Base-by-base conservation (phyloP, 495 filamentous ascomycete genomes). In the Lasiosphaeria miniovina region DNA sequence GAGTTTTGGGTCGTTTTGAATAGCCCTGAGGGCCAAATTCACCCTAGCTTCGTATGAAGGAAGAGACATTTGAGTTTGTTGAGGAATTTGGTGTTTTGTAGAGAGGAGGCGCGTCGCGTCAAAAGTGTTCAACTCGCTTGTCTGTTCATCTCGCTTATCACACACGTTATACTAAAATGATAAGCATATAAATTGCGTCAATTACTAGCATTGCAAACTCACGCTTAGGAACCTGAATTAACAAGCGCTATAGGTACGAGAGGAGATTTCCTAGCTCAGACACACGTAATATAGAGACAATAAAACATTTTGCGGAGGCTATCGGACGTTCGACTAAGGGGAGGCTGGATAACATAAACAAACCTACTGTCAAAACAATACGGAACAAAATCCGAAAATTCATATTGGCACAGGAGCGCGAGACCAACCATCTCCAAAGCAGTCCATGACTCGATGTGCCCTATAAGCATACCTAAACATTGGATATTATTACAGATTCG, bases 281-380 rank as follows among this genome's bases (percentile, higher is more conserved):
- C 48, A 15, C 31, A 50, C 48, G 48, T 50, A 50, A 50, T 31
- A 50, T 50, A 31, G 48, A 50, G 48, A 50, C n/a, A 50, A 50
- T 50, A 17, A 50, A 50, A 50, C 48, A 40, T 40, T 40, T 40
- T 40, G 36, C 36, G 36, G 36, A 40, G 36, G 36, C 36, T 40
- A 40, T 40, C 14, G 31, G 48, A 50, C n/a, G 48, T 31, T 50
- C 31, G 48, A 50, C 48, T 31, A 50, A 50, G 48, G 48, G 4
- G n/a, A 50, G 48, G 48, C n/a, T 50, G 31, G 48, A 50, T 31
- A 50, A 50, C n/a, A 50, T 50, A 17, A 50, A 50, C n/a, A 50
- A 31, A 50, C 48, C n/a, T 15, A 50, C 48, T 31, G 48, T 50
- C 31, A 50, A 50, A 50, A 50, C n/a, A 50, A 50, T 50, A 50